phyloP scores from a whole-genome alignment of 2,329 filamentous ascomycete genomes.

The Monilinia vaccinii-corymbosi region DNA sequence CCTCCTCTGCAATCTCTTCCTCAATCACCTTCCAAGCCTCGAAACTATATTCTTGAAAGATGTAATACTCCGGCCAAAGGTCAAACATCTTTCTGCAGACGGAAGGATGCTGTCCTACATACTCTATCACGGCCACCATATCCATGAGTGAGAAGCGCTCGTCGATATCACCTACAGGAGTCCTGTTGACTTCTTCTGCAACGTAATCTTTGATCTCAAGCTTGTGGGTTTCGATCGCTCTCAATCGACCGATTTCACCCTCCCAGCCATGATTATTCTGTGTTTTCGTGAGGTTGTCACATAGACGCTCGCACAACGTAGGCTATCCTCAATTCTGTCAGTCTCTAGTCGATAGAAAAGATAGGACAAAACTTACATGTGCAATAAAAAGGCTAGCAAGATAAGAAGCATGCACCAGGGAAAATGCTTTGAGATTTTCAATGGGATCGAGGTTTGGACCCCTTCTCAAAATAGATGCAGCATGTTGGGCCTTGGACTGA shows the following conservation, averaged over 20 bases:
- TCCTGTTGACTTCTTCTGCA: not conserved
- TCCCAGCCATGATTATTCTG: not conserved
- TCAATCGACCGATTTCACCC: not conserved
- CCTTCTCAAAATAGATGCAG: not conserved
- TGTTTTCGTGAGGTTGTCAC: not conserved
- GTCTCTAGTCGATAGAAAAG: not conserved
- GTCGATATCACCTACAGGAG: not conserved
- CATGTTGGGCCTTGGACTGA: not conserved
- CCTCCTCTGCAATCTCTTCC: not conserved
- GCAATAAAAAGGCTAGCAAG: not conserved
- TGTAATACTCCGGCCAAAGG: not conserved
- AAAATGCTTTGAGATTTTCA: not conserved
- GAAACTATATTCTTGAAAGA: not conserved
- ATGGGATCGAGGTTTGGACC: not conserved
- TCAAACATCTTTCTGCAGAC: not conserved
- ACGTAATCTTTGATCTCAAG: not conserved
- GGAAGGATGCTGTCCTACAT: not conserved
- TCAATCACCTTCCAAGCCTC: not conserved
- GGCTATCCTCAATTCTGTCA: not conserved
- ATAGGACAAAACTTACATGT: not conserved
- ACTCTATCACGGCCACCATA: constrained; percentile 3
- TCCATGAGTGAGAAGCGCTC: not conserved
- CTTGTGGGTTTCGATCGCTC: not conserved
- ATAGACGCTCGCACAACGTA: not conserved
- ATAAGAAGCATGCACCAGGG: not conserved